Percentiles rank a stretch among this genome's conserved stretches.
Conservation (phyloP, 1,284 basidiomycete species). For the Pterulicium gracile region DNA sequence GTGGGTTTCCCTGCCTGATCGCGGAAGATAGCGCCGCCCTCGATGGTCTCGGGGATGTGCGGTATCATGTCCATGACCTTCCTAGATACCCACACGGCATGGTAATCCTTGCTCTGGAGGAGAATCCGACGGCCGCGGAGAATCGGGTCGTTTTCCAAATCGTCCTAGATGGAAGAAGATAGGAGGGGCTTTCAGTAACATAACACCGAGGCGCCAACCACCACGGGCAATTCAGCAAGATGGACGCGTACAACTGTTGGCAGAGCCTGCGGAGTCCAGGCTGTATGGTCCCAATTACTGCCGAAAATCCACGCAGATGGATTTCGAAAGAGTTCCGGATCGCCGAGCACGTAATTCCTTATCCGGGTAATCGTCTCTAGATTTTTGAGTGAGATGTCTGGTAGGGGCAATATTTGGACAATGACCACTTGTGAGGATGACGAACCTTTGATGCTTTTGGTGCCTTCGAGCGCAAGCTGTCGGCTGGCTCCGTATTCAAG, state of each 20-base stretch:
- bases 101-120: conserved; percentile 79
- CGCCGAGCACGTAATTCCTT: conserved; percentile 50
- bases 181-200: conserved; percentile 5
- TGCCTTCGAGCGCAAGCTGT: conserved; percentile 56
- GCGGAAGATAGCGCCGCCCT: conserved; percentile 75
- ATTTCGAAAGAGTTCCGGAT: conserved; percentile 42
- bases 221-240: conserved; percentile 56
- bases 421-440: conserved; percentile 1
- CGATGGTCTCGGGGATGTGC: conserved; percentile 54
- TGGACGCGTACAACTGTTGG: not conserved
- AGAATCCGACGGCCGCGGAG: conserved; percentile 61
- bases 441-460: conserved; percentile 44
- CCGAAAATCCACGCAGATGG: conserved; percentile 64
- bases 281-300: conserved; percentile 89
- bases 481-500: conserved; percentile 64
- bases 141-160: conserved; percentile 61
- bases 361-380: conserved; percentile 60
- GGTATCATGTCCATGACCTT: conserved; percentile 46
- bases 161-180: conserved; percentile 33
- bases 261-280: conserved; percentile 33
- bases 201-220: conserved; percentile 32
- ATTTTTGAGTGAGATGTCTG: conserved; percentile 4
- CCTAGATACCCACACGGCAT: conserved; percentile 80
- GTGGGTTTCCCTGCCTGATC: conserved; percentile 63
- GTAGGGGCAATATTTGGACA: conserved; percentile 4